Base-by-base conservation (phyloP, 2,329 filamentous ascomycete species). In the Bipolaris zeicola region DNA sequence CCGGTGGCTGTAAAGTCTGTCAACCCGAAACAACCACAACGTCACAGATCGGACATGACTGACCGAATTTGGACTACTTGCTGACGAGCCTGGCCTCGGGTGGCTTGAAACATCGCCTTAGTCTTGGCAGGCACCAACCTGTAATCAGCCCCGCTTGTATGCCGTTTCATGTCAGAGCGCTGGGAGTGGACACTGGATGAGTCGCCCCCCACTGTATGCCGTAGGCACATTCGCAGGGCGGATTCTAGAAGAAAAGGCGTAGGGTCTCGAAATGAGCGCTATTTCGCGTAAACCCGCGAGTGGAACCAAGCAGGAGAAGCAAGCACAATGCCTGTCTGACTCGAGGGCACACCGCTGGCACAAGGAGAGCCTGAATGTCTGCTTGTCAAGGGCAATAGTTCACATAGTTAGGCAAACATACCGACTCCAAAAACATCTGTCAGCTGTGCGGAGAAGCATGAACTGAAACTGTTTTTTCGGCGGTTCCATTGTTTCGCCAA, bases 401-500 rank as follows among this genome's bases (percentile, higher is more conserved):
- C 3, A 28, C 22, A 13, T 34, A 50, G 22, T 6, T 1, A 37
- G 33, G 18, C 34, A 52, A 51, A 42, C 47, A 50, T 44, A 24
- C 43, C 28, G 39, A 49, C 18, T 38, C 24, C 26, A 22, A 57
- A 39, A 33, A 46, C 37, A 8, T 50, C 24, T 42, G 45, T 49
- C 44, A 41, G 22, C 5, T 42, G 14, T 46, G 44, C 16, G 31
- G 6, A 16, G 22, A 41, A 10, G 53, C 54, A 58, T 58, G 36
- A 53, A 46, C n/a, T 54, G 31, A 43, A 31, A 52, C 52, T 33
- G 24, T 44, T 43, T 42, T 37, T 45, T 50, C 61, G 52, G 46
- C 48, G 64, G 66, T 68, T 70, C 42, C 26, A 57, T 64, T 56
- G 68, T 72, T 69, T 69, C 54, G 50, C 56, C 52, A 63, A 57